phyloP scores from a whole-genome alignment of 495 filamentous ascomycete genomes.

The Talaromyces wortmannii region DNA sequence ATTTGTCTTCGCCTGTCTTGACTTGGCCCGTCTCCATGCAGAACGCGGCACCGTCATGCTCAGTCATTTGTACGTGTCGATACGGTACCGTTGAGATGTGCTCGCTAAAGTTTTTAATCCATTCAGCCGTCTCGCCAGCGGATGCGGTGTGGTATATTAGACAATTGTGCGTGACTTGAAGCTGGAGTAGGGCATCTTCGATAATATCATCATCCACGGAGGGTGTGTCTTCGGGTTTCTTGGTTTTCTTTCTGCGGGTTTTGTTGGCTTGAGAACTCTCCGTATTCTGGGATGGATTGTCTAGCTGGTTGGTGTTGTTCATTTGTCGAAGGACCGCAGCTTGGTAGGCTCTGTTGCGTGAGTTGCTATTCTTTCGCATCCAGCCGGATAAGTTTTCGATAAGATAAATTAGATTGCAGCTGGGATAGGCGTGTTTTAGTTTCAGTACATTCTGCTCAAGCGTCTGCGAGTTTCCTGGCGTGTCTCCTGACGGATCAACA shows the following conservation, averaged over 20 bases:
- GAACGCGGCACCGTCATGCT: conserved; percentile 53
- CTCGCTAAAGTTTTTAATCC: conserved; percentile 74
- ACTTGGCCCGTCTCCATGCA: conserved; percentile 84
- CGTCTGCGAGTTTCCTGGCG: conserved; percentile 16
- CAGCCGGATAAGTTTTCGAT: conserved; percentile 64
- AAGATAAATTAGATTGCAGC: conserved; percentile 60
- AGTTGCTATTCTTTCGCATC: conserved; percentile 64
- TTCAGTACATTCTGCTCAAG: conserved; percentile 54
- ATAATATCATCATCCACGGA: conserved; percentile 63
- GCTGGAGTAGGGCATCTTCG: conserved; percentile 63
- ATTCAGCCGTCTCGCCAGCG: conserved; percentile 61
- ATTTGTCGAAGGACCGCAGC: conserved; percentile 56
- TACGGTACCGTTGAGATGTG: conserved; percentile 76
- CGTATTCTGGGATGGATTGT: conserved; percentile 4
- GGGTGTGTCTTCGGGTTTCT: conserved; percentile 32
- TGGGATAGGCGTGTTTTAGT: conserved; percentile 46
- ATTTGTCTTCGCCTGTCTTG: conserved; percentile 57
- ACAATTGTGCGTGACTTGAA: conserved; percentile 62
- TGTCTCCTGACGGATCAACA: conserved; percentile 23
- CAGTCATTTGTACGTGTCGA: conserved; percentile 38
- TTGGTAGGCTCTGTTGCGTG: conserved; percentile 59
- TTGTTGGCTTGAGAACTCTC: not conserved
- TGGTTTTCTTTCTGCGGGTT: conserved; percentile 26
- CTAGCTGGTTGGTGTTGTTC: conserved; percentile 13
- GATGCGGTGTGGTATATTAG: conserved; percentile 67